Evolutionary conservation across 371 early-diverging fungal species (phyloP), one percentile per base, ranked within the genome.

Genomic region (Circinella minor): DNA sequence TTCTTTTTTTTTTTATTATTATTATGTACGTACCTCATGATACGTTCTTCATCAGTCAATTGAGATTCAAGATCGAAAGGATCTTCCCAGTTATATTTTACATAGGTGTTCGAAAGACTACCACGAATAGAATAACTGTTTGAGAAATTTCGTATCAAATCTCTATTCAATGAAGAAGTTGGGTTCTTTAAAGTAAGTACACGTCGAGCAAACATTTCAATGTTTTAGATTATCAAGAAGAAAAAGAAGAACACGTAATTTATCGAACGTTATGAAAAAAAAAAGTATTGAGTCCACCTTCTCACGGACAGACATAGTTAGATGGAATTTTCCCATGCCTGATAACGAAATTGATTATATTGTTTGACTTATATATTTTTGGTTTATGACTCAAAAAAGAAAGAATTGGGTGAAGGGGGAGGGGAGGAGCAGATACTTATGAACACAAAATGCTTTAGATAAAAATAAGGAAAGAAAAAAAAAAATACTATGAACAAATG

Each of bases 31-130:
- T 77, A 89, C 90, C 91, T 86, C 68, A 96, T 91, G 70, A 87
- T 84, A 47, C 83, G 81, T 77, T 95, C 98, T 65, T 97, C 98
- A 63, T 95, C 96, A 3, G 96, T 96, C 62, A 97, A 85, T 63
- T 86, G 90, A 1, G 88, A 84, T 65, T 95, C 90, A 65, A 97
- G 82, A 81, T 93, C 90, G 60, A 98, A 79, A 5, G 97, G 92
- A 72, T 98, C 98, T 61, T 89, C 84, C 96, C 96, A 96, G 86
- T 96, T 90, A 84, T 96, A 98, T 77, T 92, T 93, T 63, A 90
- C 91, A 71, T 90, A 87, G 5, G 75, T 77, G 55, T 73, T 75
- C 43, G 86, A 73, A 55, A 80, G 34, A 34, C 34, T 37, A 15
- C 48, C 17, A 6, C 57, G 37, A 14, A 55, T 11, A 6, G 39